Evolutionary conservation across 2,329 filamentous ascomycete genomes (phyloP).

Genomic region (Macrophomina phaseolina): DNA sequence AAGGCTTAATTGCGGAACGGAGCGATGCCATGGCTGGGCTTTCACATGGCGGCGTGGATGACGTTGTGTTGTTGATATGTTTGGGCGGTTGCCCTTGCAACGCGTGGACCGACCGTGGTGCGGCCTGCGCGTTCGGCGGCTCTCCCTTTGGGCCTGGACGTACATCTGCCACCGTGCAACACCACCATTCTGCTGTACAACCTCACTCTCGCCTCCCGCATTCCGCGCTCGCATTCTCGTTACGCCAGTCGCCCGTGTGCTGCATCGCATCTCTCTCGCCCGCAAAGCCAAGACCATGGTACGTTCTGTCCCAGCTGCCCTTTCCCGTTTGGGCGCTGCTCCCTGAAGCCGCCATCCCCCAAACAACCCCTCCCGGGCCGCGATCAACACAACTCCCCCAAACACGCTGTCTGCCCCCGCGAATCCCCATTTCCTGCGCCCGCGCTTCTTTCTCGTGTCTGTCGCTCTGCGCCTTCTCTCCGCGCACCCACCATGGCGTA

Average conservation of each 20-base stretch:
- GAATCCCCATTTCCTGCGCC: neutral
- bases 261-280: neutral
- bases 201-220: constrained; percentile 2
- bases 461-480: constrained; percentile 1
- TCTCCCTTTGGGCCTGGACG: constrained; percentile 1
- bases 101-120: neutral
- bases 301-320: constrained; percentile 2
- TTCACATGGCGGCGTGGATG: constrained; percentile 6
- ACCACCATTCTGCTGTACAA: constrained; percentile 20
- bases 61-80: constrained; percentile 1
- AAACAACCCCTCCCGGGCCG: constrained; percentile 17
- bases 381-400: neutral
- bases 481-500: constrained; percentile 21
- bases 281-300: constrained; percentile 21
- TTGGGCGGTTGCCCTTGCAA: constrained; percentile 19
- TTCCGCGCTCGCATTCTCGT: neutral
- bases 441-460: too few species aligned
- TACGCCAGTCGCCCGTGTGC: neutral
- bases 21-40: neutral
- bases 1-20: neutral
- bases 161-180: constrained; percentile 19
- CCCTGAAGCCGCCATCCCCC: constrained; percentile 24
- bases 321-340: constrained; percentile 10
- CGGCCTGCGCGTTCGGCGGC: constrained; percentile 6
- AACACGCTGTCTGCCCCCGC: neutral